phyloP scores from a whole-genome alignment of 2,329 filamentous ascomycete species.

The Thelonectria blattea region DNA sequence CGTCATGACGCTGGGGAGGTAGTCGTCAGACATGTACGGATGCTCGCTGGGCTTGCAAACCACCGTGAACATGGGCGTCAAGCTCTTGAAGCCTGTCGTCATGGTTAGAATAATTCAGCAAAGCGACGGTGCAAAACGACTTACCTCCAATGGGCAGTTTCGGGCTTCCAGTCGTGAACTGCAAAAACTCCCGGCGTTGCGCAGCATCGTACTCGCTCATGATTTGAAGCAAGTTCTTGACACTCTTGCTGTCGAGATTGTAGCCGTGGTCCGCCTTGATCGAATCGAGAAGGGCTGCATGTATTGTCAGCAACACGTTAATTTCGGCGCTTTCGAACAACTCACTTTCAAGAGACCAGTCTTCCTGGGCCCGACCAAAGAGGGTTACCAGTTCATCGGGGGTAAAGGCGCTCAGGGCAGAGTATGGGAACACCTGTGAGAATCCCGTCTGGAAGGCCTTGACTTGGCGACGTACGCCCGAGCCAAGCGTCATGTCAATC shows the following conservation, averaged over 20 bases:
- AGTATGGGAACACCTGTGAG: slow-evolving; percentile 95
- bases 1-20: slow-evolving; percentile 99
- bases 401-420: slow-evolving; percentile 89
- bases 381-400: slow-evolving; percentile 93
- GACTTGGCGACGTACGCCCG: slow-evolving; percentile 84
- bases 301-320: slow-evolving; percentile 23
- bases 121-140: slow-evolving; percentile 40
- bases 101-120: slow-evolving; percentile 40
- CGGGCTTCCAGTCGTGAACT: slow-evolving; percentile 97
- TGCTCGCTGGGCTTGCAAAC: slow-evolving; percentile 98
- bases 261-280: slow-evolving; percentile 99
- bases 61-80: slow-evolving; percentile 98
- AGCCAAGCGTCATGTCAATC: slow-evolving; percentile 88
- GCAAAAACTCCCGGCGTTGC: slow-evolving; percentile 89
- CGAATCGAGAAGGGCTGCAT: slow-evolving; percentile 87
- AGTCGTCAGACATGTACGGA: slow-evolving; percentile 93
- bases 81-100: slow-evolving; percentile 83
- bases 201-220: slow-evolving; percentile 84
- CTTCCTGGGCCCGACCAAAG: slow-evolving; percentile 90
- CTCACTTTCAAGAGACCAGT: slow-evolving; percentile 97
- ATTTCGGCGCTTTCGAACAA: slow-evolving; percentile 26
- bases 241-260: slow-evolving; percentile 97
- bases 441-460: slow-evolving; percentile 92
- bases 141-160: slow-evolving; percentile 97
- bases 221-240: slow-evolving; percentile 88